A percentile compares a stretch with the other conserved stretches of the same genome.
These are phyloP conservation scores for Picea abies DNA, from an alignment of 83 land plant species.

Conservation along the genomic window DNA sequence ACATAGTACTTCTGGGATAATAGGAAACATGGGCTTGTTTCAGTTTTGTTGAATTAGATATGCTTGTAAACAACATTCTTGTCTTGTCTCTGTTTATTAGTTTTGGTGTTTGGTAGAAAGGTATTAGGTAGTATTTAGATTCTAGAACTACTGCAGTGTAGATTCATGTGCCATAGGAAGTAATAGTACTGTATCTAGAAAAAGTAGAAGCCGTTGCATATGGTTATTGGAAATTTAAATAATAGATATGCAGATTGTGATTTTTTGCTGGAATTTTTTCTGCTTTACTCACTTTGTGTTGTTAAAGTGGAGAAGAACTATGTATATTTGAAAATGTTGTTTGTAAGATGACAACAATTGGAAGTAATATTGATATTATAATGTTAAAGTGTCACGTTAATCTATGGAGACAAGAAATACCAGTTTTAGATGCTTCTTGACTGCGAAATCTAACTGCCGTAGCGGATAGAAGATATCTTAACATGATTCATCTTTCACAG, in stretches of 20 bases:
- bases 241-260: too few relatives aligned
- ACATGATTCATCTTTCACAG: too few relatives aligned
- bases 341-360: neutral
- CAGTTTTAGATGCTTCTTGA: neutral
- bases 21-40: neutral
- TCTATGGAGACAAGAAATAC: neutral
- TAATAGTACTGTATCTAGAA: neutral
- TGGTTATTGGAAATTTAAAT: neutral
- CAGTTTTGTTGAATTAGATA: neutral
- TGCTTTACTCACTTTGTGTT: slow-evolving; percentile 3
- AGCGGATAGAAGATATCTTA: neutral
- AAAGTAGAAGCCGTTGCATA: neutral
- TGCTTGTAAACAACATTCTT: too few relatives aligned
- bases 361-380: neutral
- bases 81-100: too few relatives aligned
- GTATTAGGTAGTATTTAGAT: too few relatives aligned
- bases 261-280: too few relatives aligned
- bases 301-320: neutral
- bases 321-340: neutral
- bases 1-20: neutral
- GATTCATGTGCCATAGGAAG: neutral
- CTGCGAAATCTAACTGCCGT: neutral
- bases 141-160: too few relatives aligned
- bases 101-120: too few relatives aligned
- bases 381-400: neutral